These are phyloP conservation scores for Panaeolus papilionaceus DNA, from an alignment of 768 basidiomycete genomes.

Conservation along the genomic window DNA sequence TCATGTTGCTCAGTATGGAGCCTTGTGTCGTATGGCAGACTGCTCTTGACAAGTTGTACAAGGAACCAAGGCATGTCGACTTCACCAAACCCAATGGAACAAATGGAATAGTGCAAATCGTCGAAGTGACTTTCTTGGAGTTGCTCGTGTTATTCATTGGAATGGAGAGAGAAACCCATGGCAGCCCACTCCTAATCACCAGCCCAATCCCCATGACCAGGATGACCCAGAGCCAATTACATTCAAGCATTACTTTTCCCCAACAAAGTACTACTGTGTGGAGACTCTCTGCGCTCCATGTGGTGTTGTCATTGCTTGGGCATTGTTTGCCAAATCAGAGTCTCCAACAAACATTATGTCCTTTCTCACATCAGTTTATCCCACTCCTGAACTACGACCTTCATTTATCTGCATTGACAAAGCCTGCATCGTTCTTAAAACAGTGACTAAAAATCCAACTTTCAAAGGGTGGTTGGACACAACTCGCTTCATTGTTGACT, in stretches of 20 bases:
- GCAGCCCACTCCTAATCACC: constrained; percentile 16
- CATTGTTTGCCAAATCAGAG: constrained; percentile 31
- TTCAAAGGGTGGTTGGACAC: too few relatives aligned
- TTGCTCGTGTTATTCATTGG: constrained; percentile 23
- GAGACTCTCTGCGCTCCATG: constrained; percentile 13
- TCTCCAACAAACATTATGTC: constrained; percentile 30
- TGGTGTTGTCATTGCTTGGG: constrained; percentile 27
- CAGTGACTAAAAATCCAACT: too few relatives aligned
- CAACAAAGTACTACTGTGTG: constrained; percentile 23
- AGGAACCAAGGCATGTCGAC: constrained; percentile 29
- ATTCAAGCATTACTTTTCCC: constrained; percentile 21
- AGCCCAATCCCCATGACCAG: constrained; percentile 21
- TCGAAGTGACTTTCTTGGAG: constrained; percentile 21
- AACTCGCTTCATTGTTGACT: too few relatives aligned
- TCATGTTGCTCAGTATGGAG: constrained; percentile 26
- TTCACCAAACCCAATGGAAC: constrained; percentile 31
- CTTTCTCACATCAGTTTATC: constrained; percentile 30
- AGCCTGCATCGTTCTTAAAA: too few relatives aligned
- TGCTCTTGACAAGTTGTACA: constrained; percentile 24
- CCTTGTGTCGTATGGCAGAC: constrained; percentile 26
- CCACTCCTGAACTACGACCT: constrained; percentile 24
- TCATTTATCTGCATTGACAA: constrained; percentile 35
- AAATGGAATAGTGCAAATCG: constrained; percentile 22
- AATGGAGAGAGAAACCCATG: constrained; percentile 26
- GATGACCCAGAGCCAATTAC: neutral